Conservation (phyloP, 257 asterid genomes). For the Cruciata laevipes region DNA sequence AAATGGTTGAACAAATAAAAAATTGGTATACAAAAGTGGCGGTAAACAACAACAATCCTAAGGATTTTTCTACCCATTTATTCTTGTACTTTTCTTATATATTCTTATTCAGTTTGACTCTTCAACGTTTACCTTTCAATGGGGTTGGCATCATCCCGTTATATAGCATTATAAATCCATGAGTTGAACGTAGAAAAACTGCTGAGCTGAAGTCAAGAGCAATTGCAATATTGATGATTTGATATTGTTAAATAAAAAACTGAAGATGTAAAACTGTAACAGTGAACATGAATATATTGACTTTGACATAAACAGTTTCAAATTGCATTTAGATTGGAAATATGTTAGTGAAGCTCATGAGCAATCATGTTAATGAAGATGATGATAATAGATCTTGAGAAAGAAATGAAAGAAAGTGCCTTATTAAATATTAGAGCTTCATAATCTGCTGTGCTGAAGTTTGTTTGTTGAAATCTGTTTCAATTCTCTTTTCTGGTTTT, state of each 20-base stretch:
- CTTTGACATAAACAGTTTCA: not conserved
- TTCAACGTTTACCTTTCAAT: not conserved
- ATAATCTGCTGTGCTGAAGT: too few species aligned
- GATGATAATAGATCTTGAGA: not conserved
- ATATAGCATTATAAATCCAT: not conserved
- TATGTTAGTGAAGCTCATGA: too few species aligned
- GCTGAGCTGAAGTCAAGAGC: not conserved
- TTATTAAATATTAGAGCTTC: not conserved
- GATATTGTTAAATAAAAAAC: too few species aligned
- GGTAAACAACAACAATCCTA: too few species aligned
- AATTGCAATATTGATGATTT: not conserved
- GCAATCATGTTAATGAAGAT: too few species aligned
- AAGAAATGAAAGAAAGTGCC: not conserved
- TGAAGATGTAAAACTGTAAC: too few species aligned
- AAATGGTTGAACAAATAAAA: too few species aligned
- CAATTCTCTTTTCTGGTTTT: too few species aligned
- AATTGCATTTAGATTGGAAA: not conserved
- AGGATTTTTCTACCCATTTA: too few species aligned
- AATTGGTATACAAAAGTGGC: too few species aligned
- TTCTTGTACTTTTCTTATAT: not conserved
- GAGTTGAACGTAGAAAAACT: not conserved
- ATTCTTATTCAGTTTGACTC: not conserved
- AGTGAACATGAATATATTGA: not conserved
- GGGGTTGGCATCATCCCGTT: not conserved
- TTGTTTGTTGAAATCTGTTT: not conserved